Base-by-base conservation (phyloP, 169 alveolate species). In the Hammondia hammondi region DNA sequence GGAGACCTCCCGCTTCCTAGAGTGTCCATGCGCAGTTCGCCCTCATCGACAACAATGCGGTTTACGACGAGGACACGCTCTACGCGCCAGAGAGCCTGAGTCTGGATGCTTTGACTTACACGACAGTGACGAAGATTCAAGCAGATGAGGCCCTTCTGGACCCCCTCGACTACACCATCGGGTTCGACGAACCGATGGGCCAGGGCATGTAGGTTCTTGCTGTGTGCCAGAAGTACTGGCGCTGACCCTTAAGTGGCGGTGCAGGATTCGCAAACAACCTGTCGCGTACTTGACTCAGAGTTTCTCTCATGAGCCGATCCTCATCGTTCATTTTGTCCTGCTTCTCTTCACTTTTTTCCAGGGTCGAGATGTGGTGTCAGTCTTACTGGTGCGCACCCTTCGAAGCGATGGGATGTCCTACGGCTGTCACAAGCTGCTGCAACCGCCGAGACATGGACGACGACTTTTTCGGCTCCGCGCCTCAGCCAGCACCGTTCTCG, bases 361-460 rank as follows among this genome's bases (percentile, higher is more conserved):
- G 91, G 93, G 95, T 93, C n/a, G 95, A 93, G 93, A 87, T 67
- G 84, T 93, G 95, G 95, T 85, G 93, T 81, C 95, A 93, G 85
- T 81, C 93, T 9, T 85, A 46, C 82, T 93, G 95, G 93, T 93
- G 95, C 43, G 95, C 91, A 5, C 92, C 95, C 29, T 71, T 85
- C 81, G 95, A 93, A 56, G 95, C 91, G 45, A 72, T 93, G 89
- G 90, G 95, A 0, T 93, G 95, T 56, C 95, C 93, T 35, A 32
- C 88, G 2, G 37, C 72, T 21, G 93, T 87, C 21, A 93, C 93
- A 29, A 88, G 95, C 70, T 93, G 92, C 84, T 93, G 93, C 90
- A 93, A 87, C 84, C 57, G 93, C 39, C 77, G 90, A 19, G 93
- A 93, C 45, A 85, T 93, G 93, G 57, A 61, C 29, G 84, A 52